A percentile compares a stretch with the other conserved stretches of the same genome.
Conservation (phyloP, 768 basidiomycete species). For the Mycena pura region DNA sequence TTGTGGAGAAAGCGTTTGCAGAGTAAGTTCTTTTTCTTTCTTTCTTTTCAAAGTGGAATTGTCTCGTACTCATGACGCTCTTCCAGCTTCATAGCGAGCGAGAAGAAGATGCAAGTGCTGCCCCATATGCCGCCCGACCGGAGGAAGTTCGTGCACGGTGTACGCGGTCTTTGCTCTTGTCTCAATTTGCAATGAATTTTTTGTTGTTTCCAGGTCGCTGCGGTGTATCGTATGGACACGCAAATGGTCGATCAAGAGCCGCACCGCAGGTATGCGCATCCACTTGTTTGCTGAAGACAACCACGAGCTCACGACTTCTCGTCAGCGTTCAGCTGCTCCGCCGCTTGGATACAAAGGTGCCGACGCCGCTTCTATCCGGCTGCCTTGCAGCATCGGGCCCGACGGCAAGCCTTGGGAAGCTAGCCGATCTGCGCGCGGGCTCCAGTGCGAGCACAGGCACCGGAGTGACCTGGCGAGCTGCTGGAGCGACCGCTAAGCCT, state of each 20-base stretch:
- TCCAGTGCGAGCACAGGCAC: conserved; percentile 21
- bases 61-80: neutral
- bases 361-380: conserved; percentile 70
- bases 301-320: neutral
- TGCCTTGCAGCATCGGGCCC: conserved; percentile 39
- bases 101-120: conserved; percentile 71
- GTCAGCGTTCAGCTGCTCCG: conserved; percentile 80
- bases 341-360: conserved; percentile 83
- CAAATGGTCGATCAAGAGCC: conserved; percentile 94
- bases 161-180: conserved; percentile 41
- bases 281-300: neutral
- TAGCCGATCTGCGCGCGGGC: conserved; percentile 56
- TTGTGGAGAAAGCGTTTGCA: conserved; percentile 83
- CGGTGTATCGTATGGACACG: conserved; percentile 81
- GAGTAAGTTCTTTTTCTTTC: conserved; percentile 60
- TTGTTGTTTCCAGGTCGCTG: conserved; percentile 60
- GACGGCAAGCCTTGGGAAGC: conserved; percentile 59
- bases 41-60: conserved; percentile 25
- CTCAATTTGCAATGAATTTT: neutral
- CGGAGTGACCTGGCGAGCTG: conserved; percentile 34
- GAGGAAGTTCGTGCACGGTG: conserved; percentile 84
- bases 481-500: conserved; percentile 1
- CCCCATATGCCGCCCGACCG: conserved; percentile 83
- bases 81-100: conserved; percentile 70
- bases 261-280: conserved; percentile 58